Base-by-base conservation (phyloP, 495 filamentous ascomycete genomes). In the Penicillium longicatenatum region DNA sequence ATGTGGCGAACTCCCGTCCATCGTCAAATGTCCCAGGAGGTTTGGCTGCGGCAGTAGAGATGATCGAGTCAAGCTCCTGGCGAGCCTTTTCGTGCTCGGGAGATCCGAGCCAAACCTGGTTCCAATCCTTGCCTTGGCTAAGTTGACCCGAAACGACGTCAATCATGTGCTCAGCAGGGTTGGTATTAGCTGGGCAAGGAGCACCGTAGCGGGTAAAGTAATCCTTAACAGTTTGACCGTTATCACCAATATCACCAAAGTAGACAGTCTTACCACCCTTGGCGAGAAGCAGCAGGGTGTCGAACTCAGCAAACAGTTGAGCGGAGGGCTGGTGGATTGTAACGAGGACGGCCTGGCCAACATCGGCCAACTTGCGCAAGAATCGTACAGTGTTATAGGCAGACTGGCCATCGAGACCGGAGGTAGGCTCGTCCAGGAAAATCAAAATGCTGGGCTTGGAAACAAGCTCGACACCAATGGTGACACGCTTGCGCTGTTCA, bases 151-250 rank as follows among this genome's bases (percentile, higher is more conserved):
- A 69, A 46, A 92, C 93, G 50, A 90, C 88, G 64, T 96, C 91
- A 35, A 97, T 80, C 89, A 97, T 96, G 82, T 89, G 92, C 67
- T 97, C 93, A 8, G 93, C 93, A 17, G 92, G 92, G 55, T 82
- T 98, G 12, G 87, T 85, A 8, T 86, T 83, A 3, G 75, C 54
- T 1, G 89, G 89, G 69, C 91, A 96, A 14, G 82, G 75, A 4
- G 87, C 89, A 29, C 89, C 86, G 65, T 92, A 86, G 47, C 82
- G 78, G 64, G 86, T 83, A 61, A 96, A 96, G 71, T 96, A 95
- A 87, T 71, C 76, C 79, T 65, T 86, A 72, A 59, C 77, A 63
- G 67, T 73, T 6, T 72, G 61, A 17, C 76, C 80, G 55, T 84
- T 80, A 20, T 81, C 70, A 6, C 84, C 84, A 31, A 86, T 75